phyloP scores from a whole-genome alignment of 495 filamentous ascomycete species.

The Xylaria nigripes region DNA sequence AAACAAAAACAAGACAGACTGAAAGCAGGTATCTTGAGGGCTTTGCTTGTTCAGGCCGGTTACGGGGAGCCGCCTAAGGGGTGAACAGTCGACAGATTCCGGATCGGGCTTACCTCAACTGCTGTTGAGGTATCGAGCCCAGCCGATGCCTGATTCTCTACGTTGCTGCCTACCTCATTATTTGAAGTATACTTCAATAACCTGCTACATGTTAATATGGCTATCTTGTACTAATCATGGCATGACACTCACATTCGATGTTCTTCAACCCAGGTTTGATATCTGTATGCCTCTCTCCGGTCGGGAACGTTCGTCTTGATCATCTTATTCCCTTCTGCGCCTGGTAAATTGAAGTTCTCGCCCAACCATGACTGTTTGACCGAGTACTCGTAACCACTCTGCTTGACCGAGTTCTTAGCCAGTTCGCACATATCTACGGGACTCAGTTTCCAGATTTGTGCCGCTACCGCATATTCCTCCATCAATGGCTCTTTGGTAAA shows the following conservation, averaged over 20 bases:
- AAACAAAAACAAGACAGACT: too few species aligned
- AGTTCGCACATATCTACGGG: slow-evolving; percentile 98
- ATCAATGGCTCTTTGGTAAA: slow-evolving; percentile 98
- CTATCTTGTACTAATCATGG: background rate
- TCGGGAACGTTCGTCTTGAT: slow-evolving; percentile 94
- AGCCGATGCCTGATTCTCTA: slow-evolving; percentile 13
- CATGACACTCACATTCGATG: slow-evolving; percentile 59
- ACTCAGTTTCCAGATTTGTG: slow-evolving; percentile 96
- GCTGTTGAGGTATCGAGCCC: background rate
- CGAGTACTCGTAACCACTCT: slow-evolving; percentile 85
- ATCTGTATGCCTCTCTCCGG: slow-evolving; percentile 77
- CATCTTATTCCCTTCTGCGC: slow-evolving; percentile 76
- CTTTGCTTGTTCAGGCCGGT: background rate
- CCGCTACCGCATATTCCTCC: slow-evolving; percentile 95
- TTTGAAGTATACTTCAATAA: slow-evolving; percentile 41
- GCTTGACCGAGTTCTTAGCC: slow-evolving; percentile 87
- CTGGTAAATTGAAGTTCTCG: slow-evolving; percentile 59
- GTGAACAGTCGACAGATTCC: background rate
- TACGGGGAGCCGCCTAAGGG: background rate
- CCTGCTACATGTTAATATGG: slow-evolving; percentile 22
- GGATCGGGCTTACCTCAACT: background rate
- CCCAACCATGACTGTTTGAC: slow-evolving; percentile 91
- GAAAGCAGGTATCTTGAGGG: background rate
- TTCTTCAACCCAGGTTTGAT: slow-evolving; percentile 77
- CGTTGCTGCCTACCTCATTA: slow-evolving; percentile 10